Conservation (phyloP, 2,329 filamentous ascomycete genomes). For the Diaporthe ilicicola region DNA sequence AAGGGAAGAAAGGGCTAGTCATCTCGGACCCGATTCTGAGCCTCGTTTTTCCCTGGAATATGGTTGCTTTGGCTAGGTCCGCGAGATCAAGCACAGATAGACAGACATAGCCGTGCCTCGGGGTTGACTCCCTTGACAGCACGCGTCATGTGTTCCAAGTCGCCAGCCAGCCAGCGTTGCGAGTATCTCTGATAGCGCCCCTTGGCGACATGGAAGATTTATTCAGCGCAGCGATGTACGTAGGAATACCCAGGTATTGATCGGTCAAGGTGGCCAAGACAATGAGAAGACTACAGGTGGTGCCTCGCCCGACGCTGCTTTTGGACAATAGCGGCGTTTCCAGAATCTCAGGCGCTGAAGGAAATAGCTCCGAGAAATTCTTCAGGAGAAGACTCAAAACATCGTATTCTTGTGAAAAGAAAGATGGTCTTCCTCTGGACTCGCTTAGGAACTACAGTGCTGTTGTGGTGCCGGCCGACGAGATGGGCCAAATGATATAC, state of each 20-base stretch:
- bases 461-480: not conserved
- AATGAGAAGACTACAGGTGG: not conserved
- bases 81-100: not conserved
- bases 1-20: constrained; percentile 30
- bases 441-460: no score
- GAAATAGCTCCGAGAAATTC: not conserved
- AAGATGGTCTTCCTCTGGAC: not conserved
- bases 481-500: not conserved
- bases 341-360: no score
- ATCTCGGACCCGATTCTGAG: not conserved
- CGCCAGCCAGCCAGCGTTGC: not conserved
- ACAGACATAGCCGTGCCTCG: not conserved
- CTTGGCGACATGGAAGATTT: not conserved
- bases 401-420: not conserved
- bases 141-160: no score
- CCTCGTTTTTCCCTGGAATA: not conserved
- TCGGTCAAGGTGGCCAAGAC: no score
- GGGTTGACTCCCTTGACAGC: not conserved
- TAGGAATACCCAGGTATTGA: not conserved
- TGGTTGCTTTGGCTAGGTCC: not conserved
- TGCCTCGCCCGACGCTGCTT: not conserved
- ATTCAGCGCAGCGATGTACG: not conserved
- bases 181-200: not conserved
- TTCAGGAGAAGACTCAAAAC: not conserved
- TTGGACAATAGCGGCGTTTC: no score